Percentiles rank a stretch among this genome's conserved stretches.
phyloP scores from a whole-genome alignment of 495 filamentous ascomycete species.

The Penicillium waksmanii region DNA sequence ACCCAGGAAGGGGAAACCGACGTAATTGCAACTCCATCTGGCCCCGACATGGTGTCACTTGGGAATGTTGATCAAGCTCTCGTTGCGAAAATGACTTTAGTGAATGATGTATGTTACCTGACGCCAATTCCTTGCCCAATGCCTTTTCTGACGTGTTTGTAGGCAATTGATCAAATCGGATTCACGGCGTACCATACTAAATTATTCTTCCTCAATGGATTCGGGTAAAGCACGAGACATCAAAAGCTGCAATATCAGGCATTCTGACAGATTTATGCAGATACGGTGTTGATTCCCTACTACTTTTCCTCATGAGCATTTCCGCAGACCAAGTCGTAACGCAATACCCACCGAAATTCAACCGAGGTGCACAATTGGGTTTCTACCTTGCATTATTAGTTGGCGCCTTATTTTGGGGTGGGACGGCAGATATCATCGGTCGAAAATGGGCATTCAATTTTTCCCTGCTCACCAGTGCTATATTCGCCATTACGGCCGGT shows the following conservation, averaged over 20 bases:
- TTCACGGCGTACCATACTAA: constrained; percentile 26
- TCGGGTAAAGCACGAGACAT: constrained; percentile 14
- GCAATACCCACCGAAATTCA: constrained; percentile 23
- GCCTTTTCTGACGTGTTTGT: background rate
- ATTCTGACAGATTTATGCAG: background rate
- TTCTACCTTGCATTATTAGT: constrained; percentile 34
- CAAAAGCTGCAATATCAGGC: background rate
- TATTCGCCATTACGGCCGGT: constrained; percentile 23
- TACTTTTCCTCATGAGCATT: constrained; percentile 27
- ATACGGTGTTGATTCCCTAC: constrained; percentile 21
- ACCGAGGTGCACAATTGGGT: constrained; percentile 19
- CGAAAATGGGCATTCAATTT: constrained; percentile 47
- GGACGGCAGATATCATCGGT: constrained; percentile 46
- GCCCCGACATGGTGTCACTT: constrained; percentile 15
- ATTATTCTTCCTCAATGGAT: constrained; percentile 27
- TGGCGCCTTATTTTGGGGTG: constrained; percentile 45
- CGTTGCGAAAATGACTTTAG: constrained; percentile 23
- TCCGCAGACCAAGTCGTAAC: constrained; percentile 23
- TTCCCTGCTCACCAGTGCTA: constrained; percentile 41
- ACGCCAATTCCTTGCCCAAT: background rate
- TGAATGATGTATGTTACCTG: constrained; percentile 20
- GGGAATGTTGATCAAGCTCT: constrained; percentile 19
- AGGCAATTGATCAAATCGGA: constrained; percentile 26
- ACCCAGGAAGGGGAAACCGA: constrained; percentile 4
- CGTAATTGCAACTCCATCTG: constrained; percentile 3